Base-by-base conservation (phyloP, 2,329 filamentous ascomycete species). In the Fonsecaea pugnacius region DNA sequence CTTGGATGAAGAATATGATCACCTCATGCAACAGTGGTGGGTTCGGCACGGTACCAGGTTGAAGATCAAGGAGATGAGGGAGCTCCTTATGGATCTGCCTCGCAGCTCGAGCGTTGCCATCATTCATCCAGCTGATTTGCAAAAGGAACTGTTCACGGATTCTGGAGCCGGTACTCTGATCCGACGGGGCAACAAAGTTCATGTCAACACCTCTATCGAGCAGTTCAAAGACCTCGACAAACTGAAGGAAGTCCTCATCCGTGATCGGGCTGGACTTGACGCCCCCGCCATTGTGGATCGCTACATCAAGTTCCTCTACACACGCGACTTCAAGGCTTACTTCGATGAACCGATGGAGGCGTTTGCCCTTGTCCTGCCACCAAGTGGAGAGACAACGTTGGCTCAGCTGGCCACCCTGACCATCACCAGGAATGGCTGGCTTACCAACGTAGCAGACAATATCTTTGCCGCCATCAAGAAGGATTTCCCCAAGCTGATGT, bases 41-140 rank as follows among this genome's bases (percentile, higher is more conserved):
- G 95, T 96, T 78, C 89, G 91, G 74, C 96, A 95, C 75, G 95
- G 95, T 68, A 98, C 94, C 40, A 87, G 93, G 68, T 84, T 98
- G 69, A 99, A 99, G 88, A 98, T 99, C 78, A 91, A 91, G 80
- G 92, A 99, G 81, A 96, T 96, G 80, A 96, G 96, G 83, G 92
- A 96, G 64, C 85, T 99, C 32, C 82, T 99, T 58, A 91, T 92
- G 71, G 89, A 91, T 56, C 86, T 99, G 18, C 95, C 95, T 58
- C 89, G 91, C 72, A 94, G 91, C 62, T 97, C 94, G 18, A 96
- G 91, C 72, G 94, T 99, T 56, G 95, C 95, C 67, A 98, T 99
- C 73, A 99, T 98, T 72, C 93, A 98, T 79, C 94, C 95, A 1
- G 92, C 91, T 69, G 93, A 96, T 76, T 84, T 99, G 50, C 93